These are phyloP conservation scores for Lachnellula willkommii DNA, from an alignment of 2,329 filamentous ascomycete species.

Conservation along the genomic window DNA sequence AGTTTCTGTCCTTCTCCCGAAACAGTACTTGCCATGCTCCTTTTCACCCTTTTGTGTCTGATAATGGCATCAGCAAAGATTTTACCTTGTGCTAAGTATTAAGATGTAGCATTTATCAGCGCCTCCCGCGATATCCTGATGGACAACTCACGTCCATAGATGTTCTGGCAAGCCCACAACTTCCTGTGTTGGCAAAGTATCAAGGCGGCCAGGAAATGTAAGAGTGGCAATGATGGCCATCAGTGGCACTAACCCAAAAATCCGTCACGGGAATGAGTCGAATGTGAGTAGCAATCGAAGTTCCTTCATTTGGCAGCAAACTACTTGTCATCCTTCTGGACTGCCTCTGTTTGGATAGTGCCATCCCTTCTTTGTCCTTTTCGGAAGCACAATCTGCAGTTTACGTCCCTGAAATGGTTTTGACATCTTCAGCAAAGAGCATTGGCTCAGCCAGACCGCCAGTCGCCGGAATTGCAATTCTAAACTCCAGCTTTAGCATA, in stretches of 20 bases:
- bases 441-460: too few species aligned
- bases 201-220: slow-evolving; percentile 52
- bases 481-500: too few species aligned
- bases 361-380: too few species aligned
- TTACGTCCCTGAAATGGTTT: too few species aligned
- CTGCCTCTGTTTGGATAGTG: too few species aligned
- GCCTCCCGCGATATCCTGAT: slow-evolving; percentile 38
- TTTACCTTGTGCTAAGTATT: slow-evolving; percentile 51
- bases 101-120: slow-evolving; percentile 41
- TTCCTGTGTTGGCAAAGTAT: slow-evolving; percentile 52
- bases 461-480: too few species aligned
- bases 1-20: slow-evolving; percentile 45
- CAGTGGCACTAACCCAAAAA: slow-evolving; percentile 51
- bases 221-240: slow-evolving; percentile 51
- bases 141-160: slow-evolving; percentile 57
- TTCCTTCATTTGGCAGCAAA: slow-evolving; percentile 46
- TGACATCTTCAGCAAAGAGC: too few species aligned
- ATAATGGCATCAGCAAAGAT: slow-evolving; percentile 52
- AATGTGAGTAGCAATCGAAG: slow-evolving; percentile 48
- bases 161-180: slow-evolving; percentile 55
- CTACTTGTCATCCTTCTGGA: too few species aligned
- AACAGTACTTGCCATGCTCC: slow-evolving; percentile 48
- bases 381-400: too few species aligned
- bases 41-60: slow-evolving; percentile 43
- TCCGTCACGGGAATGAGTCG: slow-evolving; percentile 55